Evolutionary conservation across 345 rosid genomes (phyloP).

Genomic region (Eucalyptus tenuipes): DNA sequence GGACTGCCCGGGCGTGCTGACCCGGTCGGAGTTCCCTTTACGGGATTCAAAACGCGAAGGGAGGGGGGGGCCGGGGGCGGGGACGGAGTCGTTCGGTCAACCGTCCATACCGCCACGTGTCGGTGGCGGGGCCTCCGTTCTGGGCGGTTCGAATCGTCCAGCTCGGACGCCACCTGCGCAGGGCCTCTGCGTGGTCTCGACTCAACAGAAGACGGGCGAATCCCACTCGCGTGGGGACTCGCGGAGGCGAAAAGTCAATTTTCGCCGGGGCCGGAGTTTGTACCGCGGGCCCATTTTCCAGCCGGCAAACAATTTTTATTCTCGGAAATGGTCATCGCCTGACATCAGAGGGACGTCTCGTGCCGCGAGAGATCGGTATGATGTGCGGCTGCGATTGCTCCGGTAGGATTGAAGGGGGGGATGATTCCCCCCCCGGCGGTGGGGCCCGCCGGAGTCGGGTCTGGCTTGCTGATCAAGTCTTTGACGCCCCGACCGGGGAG

Average conservation of each 20-base stretch:
- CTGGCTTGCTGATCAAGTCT: neutral
- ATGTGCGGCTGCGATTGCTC: neutral
- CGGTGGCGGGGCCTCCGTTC: neutral
- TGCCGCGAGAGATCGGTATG: neutral
- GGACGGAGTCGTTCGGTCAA: neutral
- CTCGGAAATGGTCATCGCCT: too few relatives aligned
- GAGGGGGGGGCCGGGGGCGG: too few relatives aligned
- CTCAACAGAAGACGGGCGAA: neutral
- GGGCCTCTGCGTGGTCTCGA: neutral
- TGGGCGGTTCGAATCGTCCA: neutral
- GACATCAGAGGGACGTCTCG: too few relatives aligned
- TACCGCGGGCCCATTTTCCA: neutral
- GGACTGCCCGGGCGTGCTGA: neutral
- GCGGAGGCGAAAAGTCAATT: neutral
- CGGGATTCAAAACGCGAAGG: neutral
- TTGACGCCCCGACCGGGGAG: neutral
- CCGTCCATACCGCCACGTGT: neutral
- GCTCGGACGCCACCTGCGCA: neutral
- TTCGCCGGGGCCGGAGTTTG: neutral
- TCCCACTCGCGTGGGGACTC: neutral
- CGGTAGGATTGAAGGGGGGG: neutral
- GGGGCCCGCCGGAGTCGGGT: neutral
- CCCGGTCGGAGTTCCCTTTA: neutral
- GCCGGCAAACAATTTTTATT: neutral
- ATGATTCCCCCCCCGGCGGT: neutral